Percentiles rank a stretch among this genome's conserved stretches.
Conservation (phyloP, 768 basidiomycete species). For the Roridomyces roridus region DNA sequence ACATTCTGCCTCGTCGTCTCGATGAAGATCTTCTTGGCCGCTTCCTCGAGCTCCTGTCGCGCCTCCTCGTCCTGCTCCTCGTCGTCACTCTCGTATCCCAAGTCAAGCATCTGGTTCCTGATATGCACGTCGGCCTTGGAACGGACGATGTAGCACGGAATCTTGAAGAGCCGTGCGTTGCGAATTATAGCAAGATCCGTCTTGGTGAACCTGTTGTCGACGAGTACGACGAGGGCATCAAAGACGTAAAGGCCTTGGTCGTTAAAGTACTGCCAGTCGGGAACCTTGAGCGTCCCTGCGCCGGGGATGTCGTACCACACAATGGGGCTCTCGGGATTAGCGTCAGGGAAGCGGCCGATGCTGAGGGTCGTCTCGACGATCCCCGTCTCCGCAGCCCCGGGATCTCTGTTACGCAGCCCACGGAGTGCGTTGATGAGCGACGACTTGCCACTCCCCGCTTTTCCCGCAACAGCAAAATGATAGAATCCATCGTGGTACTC, state of each 20-base stretch:
- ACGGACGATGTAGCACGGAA: slow-evolving; percentile 40
- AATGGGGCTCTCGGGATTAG: slow-evolving; percentile 22
- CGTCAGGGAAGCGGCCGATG: slow-evolving; percentile 30
- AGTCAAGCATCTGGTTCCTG: too few species aligned
- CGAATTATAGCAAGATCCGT: slow-evolving; percentile 39
- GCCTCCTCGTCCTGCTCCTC: too few species aligned
- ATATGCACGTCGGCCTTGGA: slow-evolving; percentile 28
- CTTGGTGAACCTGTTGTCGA: slow-evolving; percentile 38
- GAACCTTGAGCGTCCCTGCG: slow-evolving; percentile 36
- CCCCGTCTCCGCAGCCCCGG: slow-evolving; percentile 32
- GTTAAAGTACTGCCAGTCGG: slow-evolving; percentile 43
- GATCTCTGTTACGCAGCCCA: slow-evolving; percentile 29
- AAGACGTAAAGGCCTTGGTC: slow-evolving; percentile 41
- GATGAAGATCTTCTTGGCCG: slow-evolving; percentile 12
- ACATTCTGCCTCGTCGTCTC: background rate
- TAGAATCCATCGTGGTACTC: slow-evolving; percentile 30
- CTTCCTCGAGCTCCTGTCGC: too few species aligned
- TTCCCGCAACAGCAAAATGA: slow-evolving; percentile 40
- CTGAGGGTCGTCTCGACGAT: slow-evolving; percentile 33
- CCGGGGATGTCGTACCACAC: slow-evolving; percentile 44
- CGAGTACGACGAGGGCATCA: slow-evolving; percentile 38
- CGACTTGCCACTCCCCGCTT: slow-evolving; percentile 41
- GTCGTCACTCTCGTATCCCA: too few species aligned
- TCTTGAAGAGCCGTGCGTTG: slow-evolving; percentile 33
- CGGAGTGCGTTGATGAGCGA: slow-evolving; percentile 43